Percentiles rank a stretch among this genome's conserved stretches.
phyloP scores from a whole-genome alignment of 345 rosid genomes.

The Aethionema arabicum region DNA sequence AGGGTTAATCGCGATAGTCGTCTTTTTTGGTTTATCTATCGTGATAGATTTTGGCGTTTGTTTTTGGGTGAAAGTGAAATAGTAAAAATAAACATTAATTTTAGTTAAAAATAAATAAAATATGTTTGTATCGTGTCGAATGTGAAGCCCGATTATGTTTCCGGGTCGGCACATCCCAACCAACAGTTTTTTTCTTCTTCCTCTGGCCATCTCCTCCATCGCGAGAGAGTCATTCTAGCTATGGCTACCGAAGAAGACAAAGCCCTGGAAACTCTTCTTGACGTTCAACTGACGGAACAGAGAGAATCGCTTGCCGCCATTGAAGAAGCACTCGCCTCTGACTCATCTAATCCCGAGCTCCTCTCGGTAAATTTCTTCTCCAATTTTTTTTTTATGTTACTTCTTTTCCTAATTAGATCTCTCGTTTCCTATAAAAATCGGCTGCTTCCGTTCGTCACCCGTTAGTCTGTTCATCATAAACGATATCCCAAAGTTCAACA shows the following conservation, averaged over 20 bases:
- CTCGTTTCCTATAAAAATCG: neutral
- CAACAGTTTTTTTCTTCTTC: neutral
- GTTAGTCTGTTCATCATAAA: neutral
- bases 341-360: constrained; percentile 66
- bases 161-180: constrained; percentile 12
- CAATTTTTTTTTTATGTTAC: no score
- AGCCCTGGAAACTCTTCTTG: constrained; percentile 72
- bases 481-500: neutral
- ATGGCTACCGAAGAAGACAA: constrained; percentile 76
- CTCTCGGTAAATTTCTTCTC: constrained; percentile 47
- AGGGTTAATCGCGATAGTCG: no score
- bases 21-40: no score
- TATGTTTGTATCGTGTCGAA: no score
- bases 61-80: no score
- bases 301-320: constrained; percentile 68
- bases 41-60: no score
- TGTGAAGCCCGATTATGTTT: neutral
- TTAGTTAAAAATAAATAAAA: no score
- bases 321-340: constrained; percentile 64
- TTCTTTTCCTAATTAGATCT: constrained; percentile 3
- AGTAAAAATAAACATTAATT: no score
- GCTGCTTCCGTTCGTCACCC: neutral
- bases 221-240: constrained; percentile 15
- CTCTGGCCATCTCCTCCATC: constrained; percentile 8
- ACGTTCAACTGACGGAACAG: constrained; percentile 66